Base-by-base conservation (phyloP, 108 stramenopile genomes). In the Phaeodactylum tricornutum region DNA sequence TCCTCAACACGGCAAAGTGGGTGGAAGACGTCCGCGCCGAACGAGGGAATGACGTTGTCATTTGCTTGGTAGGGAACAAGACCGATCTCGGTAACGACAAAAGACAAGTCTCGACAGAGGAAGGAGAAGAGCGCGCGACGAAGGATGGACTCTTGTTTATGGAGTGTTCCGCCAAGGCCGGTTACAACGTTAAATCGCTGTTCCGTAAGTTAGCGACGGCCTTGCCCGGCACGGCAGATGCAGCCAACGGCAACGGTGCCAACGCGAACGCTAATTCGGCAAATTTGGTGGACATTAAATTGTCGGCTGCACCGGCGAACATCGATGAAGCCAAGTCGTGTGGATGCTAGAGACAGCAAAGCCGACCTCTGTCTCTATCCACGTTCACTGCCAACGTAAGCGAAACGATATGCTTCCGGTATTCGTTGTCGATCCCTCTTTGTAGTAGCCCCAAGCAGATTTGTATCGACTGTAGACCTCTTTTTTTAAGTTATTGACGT, bases 51-150 rank as follows among this genome's bases (percentile, higher is more conserved):
- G 96, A 99, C 58, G 98, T 98, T 20, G 87, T 99, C 44, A 88
- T 99, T 74, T 93, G 95, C 59, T 59, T 99, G 11, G 98, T 98
- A 17, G 98, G 97, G 31, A 99, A 99, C 64, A 99, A 99, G 75
- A 98, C 96, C 12, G 98, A 99, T 64, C 68, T 96, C 20, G 85
- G 88, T 11, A 91, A 91, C 62, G 96, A 97, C 52, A 91, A 95
- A 61, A 76, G 98, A 58, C 91, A 96, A 71, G 87, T 95, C 16
- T 66, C 73, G 41, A 93, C 89, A 12, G 98, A 98, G 53, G 98
- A 99, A 60, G 98, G 97, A 24, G 94, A 96, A 55, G 94, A 96
- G 48, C 83, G 86, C 17, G 94, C 98, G 21, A 76, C 75, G 30
- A 79, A 86, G 58, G 94, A 97, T 57, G 87, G 81, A 9, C 64